A percentile compares a stretch with the other conserved stretches of the same genome.
Conservation (phyloP, 805 yeast species). For the Saccharomycopsis sp. region DNA sequence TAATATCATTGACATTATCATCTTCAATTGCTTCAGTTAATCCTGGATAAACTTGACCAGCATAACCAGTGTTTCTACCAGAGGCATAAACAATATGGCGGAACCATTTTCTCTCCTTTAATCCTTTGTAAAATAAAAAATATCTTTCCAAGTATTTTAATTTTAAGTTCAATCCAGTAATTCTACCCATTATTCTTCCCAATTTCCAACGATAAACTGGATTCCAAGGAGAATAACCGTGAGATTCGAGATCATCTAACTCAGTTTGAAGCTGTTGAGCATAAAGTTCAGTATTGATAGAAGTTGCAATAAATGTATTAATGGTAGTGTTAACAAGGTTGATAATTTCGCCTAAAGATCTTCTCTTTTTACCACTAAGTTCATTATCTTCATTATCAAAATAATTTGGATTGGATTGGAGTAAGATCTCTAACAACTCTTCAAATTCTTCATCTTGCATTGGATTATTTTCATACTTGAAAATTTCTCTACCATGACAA, state of each 20-base stretch:
- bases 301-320: not conserved
- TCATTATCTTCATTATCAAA: not conserved
- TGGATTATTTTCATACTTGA: not conserved
- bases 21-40: slow-evolving; percentile 45
- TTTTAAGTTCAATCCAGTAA: slow-evolving; percentile 24
- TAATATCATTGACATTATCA: slow-evolving; percentile 26
- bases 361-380: not conserved
- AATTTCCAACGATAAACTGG: not conserved
- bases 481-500: too few species aligned
- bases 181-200: not conserved
- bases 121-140: slow-evolving; percentile 38
- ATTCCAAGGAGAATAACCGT: slow-evolving; percentile 2
- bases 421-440: not conserved
- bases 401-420: not conserved
- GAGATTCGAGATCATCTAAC: not conserved
- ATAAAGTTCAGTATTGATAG: not conserved
- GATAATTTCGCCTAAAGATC: not conserved
- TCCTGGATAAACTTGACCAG: slow-evolving; percentile 49
- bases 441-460: not conserved
- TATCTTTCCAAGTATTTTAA: slow-evolving; percentile 34
- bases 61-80: slow-evolving; percentile 50
- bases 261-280: not conserved
- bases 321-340: not conserved
- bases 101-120: slow-evolving; percentile 44
- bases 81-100: slow-evolving; percentile 51